Evolutionary conservation across 2,329 filamentous ascomycete genomes (phyloP).

Genomic region (Colletotrichum tropicicola): DNA sequence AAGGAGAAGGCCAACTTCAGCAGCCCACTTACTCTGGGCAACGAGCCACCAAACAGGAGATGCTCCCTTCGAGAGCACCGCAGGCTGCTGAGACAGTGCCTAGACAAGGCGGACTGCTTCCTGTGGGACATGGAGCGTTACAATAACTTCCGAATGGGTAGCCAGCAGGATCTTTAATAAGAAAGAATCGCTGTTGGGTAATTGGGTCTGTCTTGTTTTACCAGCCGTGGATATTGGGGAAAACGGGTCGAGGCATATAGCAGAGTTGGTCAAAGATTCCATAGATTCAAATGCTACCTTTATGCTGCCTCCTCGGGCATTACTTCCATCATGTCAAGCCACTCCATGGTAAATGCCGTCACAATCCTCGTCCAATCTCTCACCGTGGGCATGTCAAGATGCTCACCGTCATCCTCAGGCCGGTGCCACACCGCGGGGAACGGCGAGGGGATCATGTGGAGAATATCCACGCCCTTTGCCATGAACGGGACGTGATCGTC

Average conservation of each 20-base stretch:
- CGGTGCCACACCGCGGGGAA: slow-evolving; percentile 80
- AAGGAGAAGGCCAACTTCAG: no score
- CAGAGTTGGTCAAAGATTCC: neutral
- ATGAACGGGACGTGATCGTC: slow-evolving; percentile 87
- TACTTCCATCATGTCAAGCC: slow-evolving; percentile 73
- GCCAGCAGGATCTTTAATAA: no score
- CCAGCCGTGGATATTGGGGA: no score
- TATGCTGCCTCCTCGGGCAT: slow-evolving; percentile 33
- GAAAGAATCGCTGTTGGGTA: no score
- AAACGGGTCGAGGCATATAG: neutral
- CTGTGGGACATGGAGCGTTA: no score
- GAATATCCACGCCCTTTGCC: slow-evolving; percentile 74
- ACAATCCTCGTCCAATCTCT: slow-evolving; percentile 81
- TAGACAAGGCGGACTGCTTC: no score
- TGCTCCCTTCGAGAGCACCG: no score
- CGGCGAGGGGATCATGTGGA: slow-evolving; percentile 78
- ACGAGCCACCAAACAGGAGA: no score
- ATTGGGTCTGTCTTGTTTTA: no score
- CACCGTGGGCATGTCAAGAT: slow-evolving; percentile 76
- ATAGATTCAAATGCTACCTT: neutral
- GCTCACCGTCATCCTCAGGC: slow-evolving; percentile 74
- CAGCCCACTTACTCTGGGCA: no score
- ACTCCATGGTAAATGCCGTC: slow-evolving; percentile 79
- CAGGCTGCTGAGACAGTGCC: no score
- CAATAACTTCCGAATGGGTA: no score